Percentiles rank a stretch among this genome's conserved stretches.
Evolutionary conservation across 2,329 filamentous ascomycete genomes (phyloP).

Genomic region (Fusarium mexicanum): DNA sequence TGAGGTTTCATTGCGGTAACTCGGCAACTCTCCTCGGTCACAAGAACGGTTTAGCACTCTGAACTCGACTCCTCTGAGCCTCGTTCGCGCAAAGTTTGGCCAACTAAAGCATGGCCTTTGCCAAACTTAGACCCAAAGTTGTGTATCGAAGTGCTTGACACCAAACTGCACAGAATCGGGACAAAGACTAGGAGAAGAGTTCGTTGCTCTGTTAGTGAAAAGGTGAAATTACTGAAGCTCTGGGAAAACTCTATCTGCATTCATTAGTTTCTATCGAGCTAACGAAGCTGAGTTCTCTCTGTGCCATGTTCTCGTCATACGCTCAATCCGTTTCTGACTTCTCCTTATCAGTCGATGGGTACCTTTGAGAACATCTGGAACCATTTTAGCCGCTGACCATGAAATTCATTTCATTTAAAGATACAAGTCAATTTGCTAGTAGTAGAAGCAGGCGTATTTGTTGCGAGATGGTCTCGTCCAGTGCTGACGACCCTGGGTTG

Average conservation of each 20-base stretch:
- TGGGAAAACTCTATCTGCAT: accelerated
- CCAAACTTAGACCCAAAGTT: accelerated
- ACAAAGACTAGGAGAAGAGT: neutral
- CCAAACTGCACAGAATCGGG: neutral
- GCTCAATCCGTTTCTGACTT: neutral
- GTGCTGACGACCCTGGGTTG: neutral
- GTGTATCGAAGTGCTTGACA: neutral
- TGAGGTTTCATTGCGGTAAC: neutral
- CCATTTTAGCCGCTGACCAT: no score
- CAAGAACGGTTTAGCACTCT: no score
- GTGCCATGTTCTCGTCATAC: accelerated
- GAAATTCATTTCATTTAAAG: accelerated
- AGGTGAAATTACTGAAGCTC: no score
- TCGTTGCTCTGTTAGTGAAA: no score
- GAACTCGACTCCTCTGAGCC: neutral
- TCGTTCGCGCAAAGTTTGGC: accelerated
- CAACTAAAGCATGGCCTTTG: neutral
- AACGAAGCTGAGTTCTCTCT: neutral
- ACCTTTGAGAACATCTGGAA: neutral
- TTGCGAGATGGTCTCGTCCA: neutral
- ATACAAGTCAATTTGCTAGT: neutral
- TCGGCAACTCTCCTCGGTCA: neutral
- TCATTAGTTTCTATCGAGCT: neutral
- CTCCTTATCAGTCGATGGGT: no score
- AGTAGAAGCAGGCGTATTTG: neutral